Evolutionary conservation across 1,284 basidiomycete genomes (phyloP).

Genomic region (Pterula multifida): DNA sequence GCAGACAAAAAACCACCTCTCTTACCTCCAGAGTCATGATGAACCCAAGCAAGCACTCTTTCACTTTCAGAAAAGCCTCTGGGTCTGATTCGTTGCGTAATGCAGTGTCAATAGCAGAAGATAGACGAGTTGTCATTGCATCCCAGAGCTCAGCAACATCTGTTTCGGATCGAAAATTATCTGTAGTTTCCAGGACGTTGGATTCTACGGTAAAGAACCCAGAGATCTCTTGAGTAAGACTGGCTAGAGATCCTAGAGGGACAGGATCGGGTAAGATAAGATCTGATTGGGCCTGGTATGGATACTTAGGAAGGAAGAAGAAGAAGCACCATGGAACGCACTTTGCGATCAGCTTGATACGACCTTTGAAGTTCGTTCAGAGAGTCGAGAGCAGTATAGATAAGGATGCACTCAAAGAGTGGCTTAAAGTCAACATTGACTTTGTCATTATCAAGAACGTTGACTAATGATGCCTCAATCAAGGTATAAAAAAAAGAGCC

Average conservation of each 20-base stretch:
- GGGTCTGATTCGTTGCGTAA: constrained; percentile 73
- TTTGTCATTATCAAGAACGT: constrained; percentile 85
- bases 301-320: constrained; percentile 9
- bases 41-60: constrained; percentile 78
- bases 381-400: constrained; percentile 85
- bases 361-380: constrained; percentile 83
- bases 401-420: constrained; percentile 94
- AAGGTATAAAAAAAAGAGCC: background rate
- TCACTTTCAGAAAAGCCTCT: constrained; percentile 75
- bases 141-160: constrained; percentile 98
- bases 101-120: constrained; percentile 64
- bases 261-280: constrained; percentile 77
- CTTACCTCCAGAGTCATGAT: constrained; percentile 88
- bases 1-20: constrained; percentile 3
- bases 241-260: constrained; percentile 41
- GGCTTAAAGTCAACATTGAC: constrained; percentile 90
- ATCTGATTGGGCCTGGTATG: constrained; percentile 81
- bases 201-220: constrained; percentile 98
- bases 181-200: constrained; percentile 83
- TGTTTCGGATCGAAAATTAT: constrained; percentile 73
- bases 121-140: constrained; percentile 70
- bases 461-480: constrained; percentile 37
- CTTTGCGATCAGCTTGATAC: constrained; percentile 94
- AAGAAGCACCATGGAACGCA: constrained; percentile 18
- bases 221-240: constrained; percentile 87